Percentiles rank a stretch among this genome's conserved stretches.
phyloP scores from a whole-genome alignment of 2,329 filamentous ascomycete genomes.

The Xenoacremonium recifei region DNA sequence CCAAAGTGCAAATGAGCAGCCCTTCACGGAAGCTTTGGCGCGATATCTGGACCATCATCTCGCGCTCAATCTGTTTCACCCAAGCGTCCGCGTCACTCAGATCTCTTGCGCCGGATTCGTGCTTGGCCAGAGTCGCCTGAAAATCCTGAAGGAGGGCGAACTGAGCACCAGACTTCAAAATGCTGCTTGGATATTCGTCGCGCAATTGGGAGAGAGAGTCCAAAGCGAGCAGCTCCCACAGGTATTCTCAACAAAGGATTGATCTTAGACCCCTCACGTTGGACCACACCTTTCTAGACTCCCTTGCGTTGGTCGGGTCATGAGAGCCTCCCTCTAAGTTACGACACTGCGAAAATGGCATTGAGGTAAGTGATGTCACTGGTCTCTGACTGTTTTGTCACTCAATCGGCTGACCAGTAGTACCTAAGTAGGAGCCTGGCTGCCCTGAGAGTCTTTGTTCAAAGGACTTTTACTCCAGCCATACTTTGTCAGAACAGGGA shows the following conservation, averaged over 20 bases:
- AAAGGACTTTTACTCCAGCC: too few relatives aligned
- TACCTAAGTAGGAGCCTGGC: too few relatives aligned
- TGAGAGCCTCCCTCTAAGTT: too few relatives aligned
- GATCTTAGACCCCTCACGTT: too few relatives aligned
- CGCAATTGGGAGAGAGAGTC: slow-evolving; percentile 34
- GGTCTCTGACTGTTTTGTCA: too few relatives aligned
- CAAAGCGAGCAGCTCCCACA: slow-evolving; percentile 24
- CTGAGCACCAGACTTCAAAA: slow-evolving; percentile 29
- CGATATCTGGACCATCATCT: slow-evolving; percentile 52
- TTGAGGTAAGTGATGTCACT: too few relatives aligned
- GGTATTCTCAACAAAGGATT: slow-evolving; percentile 19
- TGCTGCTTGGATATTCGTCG: slow-evolving; percentile 38
- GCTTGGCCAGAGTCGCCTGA: slow-evolving; percentile 51
- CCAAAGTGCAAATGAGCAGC: slow-evolving; percentile 19
- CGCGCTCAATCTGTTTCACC: slow-evolving; percentile 54
- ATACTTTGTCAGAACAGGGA: too few relatives aligned
- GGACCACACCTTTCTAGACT: too few relatives aligned
- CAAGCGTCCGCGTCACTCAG: slow-evolving; percentile 50
- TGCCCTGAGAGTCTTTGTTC: too few relatives aligned
- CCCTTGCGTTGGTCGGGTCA: too few relatives aligned
- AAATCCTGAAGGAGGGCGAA: slow-evolving; percentile 38
- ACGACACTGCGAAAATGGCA: too few relatives aligned
- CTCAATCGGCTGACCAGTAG: too few relatives aligned
- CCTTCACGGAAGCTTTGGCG: slow-evolving; percentile 51
- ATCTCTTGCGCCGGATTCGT: slow-evolving; percentile 57